A percentile compares a stretch with the other conserved stretches of the same genome.
Evolutionary conservation across 2,329 filamentous ascomycete species (phyloP).

Genomic region (Myriosclerotinia scirpicola): DNA sequence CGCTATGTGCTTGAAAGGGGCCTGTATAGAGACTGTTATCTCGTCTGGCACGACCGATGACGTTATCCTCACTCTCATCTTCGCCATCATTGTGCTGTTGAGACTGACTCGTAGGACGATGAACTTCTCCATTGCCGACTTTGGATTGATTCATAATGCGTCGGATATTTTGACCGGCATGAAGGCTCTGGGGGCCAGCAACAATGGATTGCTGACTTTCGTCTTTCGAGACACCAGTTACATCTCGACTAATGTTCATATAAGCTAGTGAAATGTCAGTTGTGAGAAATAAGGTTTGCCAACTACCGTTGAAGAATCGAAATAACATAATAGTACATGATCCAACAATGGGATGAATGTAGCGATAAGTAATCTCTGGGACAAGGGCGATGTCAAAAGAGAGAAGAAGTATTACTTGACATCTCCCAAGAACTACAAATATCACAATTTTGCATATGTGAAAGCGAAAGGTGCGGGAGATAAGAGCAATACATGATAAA

Average conservation of each 20-base stretch:
- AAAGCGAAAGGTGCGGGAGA: neutral
- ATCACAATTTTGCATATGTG: neutral
- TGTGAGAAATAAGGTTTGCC: neutral
- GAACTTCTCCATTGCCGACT: neutral
- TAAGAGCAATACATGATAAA: neutral
- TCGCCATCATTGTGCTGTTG: constrained; percentile 1
- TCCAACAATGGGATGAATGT: constrained; percentile 8
- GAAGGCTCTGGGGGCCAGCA: neutral
- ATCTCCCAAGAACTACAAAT: neutral
- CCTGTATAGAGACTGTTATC: neutral
- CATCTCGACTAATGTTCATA: neutral
- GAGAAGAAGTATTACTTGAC: neutral
- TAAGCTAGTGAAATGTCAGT: constrained; percentile 14
- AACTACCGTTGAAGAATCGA: neutral
- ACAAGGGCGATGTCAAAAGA: neutral
- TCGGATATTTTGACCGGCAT: neutral
- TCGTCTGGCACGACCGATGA: neutral
- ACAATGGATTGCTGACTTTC: neutral
- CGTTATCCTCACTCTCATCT: neutral
- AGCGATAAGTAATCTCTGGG: neutral
- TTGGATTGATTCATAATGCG: neutral
- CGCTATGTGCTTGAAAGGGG: neutral
- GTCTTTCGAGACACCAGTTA: neutral
- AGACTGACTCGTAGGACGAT: neutral
- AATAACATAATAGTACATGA: neutral